Base-by-base conservation (phyloP, 179 eudicot genomes). In the Nepenthes alata region DNA sequence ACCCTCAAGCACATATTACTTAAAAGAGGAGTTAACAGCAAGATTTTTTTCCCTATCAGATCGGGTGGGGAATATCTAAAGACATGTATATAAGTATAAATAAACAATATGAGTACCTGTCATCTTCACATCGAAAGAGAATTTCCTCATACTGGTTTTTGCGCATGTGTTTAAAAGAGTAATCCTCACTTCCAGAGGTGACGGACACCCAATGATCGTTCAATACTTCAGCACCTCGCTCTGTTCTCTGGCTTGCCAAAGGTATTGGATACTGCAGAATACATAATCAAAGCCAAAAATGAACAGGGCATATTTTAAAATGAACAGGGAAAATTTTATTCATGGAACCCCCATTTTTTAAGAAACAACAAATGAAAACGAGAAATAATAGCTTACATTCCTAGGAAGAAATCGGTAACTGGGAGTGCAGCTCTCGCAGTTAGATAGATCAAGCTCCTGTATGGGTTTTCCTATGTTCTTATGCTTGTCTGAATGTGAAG, bases 181-280 rank as follows among this genome's bases (percentile, higher is more conserved):
- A 85, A 69, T 88, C 95, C 72, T 87, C 96, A 70, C 95, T 90
- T 65, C 97, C 97, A 36, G 97, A 88, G 47, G 97, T 88, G 63
- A 87, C 95, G 62, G 95, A 88, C n/a, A 91, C 97, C 97, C 96
- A 91, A 75, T 85, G 77, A 64, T 91, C 97, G 79, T 91, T 91
- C 73, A 91, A 67, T 36, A 91, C 90, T 67, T 82, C 75, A 60
- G 81, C 77, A 66, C 94, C 97, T 68, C 88, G 88, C 61, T 85
- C 86, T 37, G 97, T 85, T 69, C 78, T 81, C 58, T 88, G 88
- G 77, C 97, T 91, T 35, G 85, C 97, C 74, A 74, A 10, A 60
- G 88, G 81, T 71, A 85, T 85, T 45, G 97, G 94, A 66, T 91
- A 91, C 97, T 91, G 81, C 78, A 74, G 5, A 61, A 62, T 52